Base-by-base conservation (phyloP, 163 green algal species). In the Prototheca stagnorum region DNA sequence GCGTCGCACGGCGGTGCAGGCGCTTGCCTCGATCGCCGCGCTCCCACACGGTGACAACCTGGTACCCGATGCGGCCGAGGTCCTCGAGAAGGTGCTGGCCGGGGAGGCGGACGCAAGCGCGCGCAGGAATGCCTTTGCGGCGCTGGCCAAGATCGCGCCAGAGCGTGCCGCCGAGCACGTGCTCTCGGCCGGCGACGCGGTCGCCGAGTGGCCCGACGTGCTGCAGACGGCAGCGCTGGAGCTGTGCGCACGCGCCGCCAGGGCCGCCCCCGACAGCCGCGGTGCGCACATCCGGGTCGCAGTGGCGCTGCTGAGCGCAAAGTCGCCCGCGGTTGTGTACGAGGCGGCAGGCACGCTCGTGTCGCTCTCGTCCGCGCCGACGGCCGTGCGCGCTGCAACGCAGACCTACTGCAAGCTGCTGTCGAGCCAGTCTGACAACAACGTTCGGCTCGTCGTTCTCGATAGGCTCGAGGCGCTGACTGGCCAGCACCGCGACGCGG, bases 381-480 rank as follows among this genome's bases (percentile, higher is more conserved):
- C 85, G 12, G 91, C 91, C 40, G 80, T 98, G 43, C 77, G 86
- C 35, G 91, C 89, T 4, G 91, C 87, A 9, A 87, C 86, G 49
- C 93, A 92, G 66, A 96, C 87, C 83, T 97, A 88, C 73, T 94
- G 78, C 70, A 78, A 94, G 76, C 81, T 98, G 60, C 72, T 99
- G 26, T 73, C 88, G 23, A 83, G 49, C 24, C 80, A 95, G 59
- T 84, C 60, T 33, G 91, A 99, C 78, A 99, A 99, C 82, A 99
- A 99, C 56, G 91, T 98, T 39, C 95, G 95, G 78, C 75, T 99
- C 24, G 97, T 99, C 58, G 85, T 99, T 39, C 74, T 99, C 43
- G 91, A 98, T 74, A 62, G 88, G 26, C 67, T 99, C 42, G 56
- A 79, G 53, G 84, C 93, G 71, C 77, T 94, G 2, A 92, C 90